Evolutionary conservation across 148 eudicot species (phyloP), one percentile per base, ranked within the genome.

Genomic region (Fallopia convolvulus): DNA sequence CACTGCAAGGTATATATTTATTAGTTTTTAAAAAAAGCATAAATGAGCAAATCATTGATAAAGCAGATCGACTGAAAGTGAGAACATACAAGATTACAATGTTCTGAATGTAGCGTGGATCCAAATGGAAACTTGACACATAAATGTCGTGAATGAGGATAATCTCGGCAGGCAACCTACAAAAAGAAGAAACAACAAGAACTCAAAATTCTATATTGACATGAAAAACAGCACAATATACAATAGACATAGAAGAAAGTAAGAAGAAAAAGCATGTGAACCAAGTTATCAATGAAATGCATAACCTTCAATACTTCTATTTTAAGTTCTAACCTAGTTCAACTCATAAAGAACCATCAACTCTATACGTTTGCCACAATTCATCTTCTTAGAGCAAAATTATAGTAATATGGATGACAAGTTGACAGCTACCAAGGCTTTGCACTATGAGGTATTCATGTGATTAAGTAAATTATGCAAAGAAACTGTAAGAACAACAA

Each of bases 81-180:
- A 21, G 10, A 46, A 63, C 56, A 77, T 58, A 66, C 79, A 63
- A 77, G 60, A 11, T 81, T 70, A 48, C 99, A 96, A 32, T 88
- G 85, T 40, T 72, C 86, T 77, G 86, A 87, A 81, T 90, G 97
- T 39, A 86, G 79, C 40, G 94, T 87, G 61, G 97, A 88, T 74
- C 75, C 81, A 72, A 96, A 93, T 12, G 86, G 94, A 79, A 87
- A 91, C 60, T 87, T 90, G 47, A 85, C 97, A 86, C 99, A 96
- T 14, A 87, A 92, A 81, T 93, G 94, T 8, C 99, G 92, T n/a
- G 99, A 44, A 83, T 96, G 99, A 82, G 99, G 98, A 80, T 88
- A 93, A 83, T 96, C 99, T 79, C 99, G 88, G 80, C 98, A 96
- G 53, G 99, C 99, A 83, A 96, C 92, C 99, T 96, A 87, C 79